These are phyloP conservation scores for Papilionanthe hybrid DNA, from an alignment of 116 monocot species.

Conservation along the genomic window DNA sequence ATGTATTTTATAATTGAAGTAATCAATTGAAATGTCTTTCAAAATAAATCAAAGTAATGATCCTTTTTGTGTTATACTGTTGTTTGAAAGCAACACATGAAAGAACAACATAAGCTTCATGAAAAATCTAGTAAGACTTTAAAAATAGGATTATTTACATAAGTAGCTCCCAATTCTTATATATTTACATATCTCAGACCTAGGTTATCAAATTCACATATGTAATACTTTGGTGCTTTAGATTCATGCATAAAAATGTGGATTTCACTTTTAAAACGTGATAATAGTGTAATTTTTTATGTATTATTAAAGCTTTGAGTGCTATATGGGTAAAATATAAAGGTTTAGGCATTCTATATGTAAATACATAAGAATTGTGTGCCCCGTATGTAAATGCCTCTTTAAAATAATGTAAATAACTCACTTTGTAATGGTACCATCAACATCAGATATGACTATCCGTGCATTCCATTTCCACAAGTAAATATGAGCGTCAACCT, in stretches of 20 bases:
- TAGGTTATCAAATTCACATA: too few relatives aligned
- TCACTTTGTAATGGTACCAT: slow-evolving; percentile 84
- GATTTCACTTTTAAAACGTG: too few relatives aligned
- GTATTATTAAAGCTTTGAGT: too few relatives aligned
- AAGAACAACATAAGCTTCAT: background rate
- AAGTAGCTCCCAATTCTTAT: too few relatives aligned
- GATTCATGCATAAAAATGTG: too few relatives aligned
- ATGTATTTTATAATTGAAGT: background rate
- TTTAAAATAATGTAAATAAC: slow-evolving; percentile 3
- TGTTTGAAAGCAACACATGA: background rate
- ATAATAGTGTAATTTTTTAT: too few relatives aligned
- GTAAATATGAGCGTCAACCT: slow-evolving; percentile 74
- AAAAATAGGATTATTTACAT: background rate
- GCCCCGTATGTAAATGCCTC: too few relatives aligned
- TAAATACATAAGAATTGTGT: too few relatives aligned
- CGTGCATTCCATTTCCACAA: slow-evolving; percentile 84
- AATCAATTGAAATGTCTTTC: background rate
- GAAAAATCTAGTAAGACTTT: background rate
- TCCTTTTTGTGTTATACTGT: background rate
- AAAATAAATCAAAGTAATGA: background rate
- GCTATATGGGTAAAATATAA: too few relatives aligned
- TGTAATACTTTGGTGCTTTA: too few relatives aligned
- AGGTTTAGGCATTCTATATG: too few relatives aligned
- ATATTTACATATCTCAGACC: too few relatives aligned
- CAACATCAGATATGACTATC: slow-evolving; percentile 79